Conservation (phyloP, 768 basidiomycete genomes). For the Suillus tomentosus region DNA sequence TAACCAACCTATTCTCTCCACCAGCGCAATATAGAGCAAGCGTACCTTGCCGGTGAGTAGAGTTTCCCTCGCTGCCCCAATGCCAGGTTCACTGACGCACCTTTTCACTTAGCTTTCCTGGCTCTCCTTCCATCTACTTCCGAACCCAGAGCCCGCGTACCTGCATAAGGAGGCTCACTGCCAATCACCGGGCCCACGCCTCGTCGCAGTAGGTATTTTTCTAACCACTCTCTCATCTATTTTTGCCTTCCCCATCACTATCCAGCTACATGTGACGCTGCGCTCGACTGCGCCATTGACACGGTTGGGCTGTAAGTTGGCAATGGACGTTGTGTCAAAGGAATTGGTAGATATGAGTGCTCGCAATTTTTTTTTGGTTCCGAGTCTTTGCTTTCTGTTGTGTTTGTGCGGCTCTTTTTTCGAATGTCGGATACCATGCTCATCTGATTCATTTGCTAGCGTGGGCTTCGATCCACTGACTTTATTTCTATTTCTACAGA, state of each 20-base stretch:
- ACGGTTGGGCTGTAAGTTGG: slow-evolving; percentile 63
- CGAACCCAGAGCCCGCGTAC: slow-evolving; percentile 63
- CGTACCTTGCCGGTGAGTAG: background rate
- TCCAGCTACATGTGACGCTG: slow-evolving; percentile 35
- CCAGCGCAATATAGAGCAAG: background rate
- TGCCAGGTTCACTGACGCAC: background rate
- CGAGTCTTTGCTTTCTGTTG: background rate
- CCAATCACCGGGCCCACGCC: slow-evolving; percentile 16
- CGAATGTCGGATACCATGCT: background rate
- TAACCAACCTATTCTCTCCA: background rate
- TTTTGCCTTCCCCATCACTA: slow-evolving; percentile 28
- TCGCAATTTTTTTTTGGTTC: background rate
- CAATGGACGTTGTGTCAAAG: slow-evolving; percentile 65
- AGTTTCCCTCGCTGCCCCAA: background rate
- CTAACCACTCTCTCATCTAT: slow-evolving; percentile 21
- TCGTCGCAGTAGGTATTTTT: slow-evolving; percentile 8
- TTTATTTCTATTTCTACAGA: slow-evolving; percentile 42
- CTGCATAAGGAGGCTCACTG: slow-evolving; percentile 58
- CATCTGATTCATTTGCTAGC: background rate
- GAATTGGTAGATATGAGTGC: slow-evolving; percentile 72
- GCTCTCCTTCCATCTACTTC: slow-evolving; percentile 77
- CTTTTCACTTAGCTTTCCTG: slow-evolving; percentile 46
- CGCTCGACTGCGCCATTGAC: slow-evolving; percentile 58
- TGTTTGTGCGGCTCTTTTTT: slow-evolving; percentile 3
- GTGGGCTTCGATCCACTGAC: slow-evolving; percentile 5